Conservation (phyloP, 2,329 filamentous ascomycete genomes). For the Talaromyces sp. region DNA sequence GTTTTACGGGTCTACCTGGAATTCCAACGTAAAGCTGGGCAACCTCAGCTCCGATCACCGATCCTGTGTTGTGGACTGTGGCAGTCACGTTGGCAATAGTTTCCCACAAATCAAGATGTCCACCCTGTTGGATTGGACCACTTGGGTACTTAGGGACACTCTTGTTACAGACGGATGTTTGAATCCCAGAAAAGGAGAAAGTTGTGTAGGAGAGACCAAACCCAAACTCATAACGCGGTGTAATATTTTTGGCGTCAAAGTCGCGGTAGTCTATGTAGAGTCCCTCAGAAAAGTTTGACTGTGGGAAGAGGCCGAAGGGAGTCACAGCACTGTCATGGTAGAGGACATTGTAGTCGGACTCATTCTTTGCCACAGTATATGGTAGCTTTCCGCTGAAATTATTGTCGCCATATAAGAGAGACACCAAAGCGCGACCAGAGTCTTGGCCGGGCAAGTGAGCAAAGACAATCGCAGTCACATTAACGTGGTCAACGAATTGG, state of each 20-base stretch:
- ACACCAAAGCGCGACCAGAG: background rate
- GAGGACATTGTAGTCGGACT: slow-evolving; percentile 37
- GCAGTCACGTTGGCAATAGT: slow-evolving; percentile 36
- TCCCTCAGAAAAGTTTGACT: slow-evolving; percentile 50
- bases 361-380: slow-evolving; percentile 48
- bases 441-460: slow-evolving; percentile 7
- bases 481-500: background rate
- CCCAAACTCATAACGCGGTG: slow-evolving; percentile 56
- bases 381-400: slow-evolving; percentile 44
- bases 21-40: slow-evolving; percentile 61
- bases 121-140: slow-evolving; percentile 36
- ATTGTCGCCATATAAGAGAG: background rate
- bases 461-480: background rate
- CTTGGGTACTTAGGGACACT: slow-evolving; percentile 37
- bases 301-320: slow-evolving; percentile 25
- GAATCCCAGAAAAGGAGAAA: slow-evolving; percentile 48
- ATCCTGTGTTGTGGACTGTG: slow-evolving; percentile 41
- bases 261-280: slow-evolving; percentile 42
- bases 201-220: slow-evolving; percentile 56
- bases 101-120: slow-evolving; percentile 46
- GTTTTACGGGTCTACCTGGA: slow-evolving; percentile 53
- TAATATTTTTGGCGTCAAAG: slow-evolving; percentile 48
- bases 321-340: slow-evolving; percentile 18
- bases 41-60: slow-evolving; percentile 38
- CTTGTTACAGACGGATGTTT: background rate